Base-by-base conservation (phyloP, 2,329 filamentous ascomycete species). In the Xylariaceae sp. region DNA sequence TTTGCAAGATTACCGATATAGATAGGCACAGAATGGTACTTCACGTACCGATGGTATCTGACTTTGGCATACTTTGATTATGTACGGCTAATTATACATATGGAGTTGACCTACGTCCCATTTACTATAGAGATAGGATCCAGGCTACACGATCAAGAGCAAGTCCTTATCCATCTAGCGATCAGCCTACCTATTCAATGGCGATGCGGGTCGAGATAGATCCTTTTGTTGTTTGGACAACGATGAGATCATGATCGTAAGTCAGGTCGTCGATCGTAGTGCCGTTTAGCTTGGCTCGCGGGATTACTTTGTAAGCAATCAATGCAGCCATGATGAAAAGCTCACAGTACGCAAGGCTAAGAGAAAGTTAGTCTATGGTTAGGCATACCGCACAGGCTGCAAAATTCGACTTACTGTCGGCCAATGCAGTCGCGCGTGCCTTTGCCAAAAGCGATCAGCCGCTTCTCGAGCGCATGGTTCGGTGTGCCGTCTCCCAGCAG, bases 281-380 rank as follows among this genome's bases (percentile, higher is more conserved):
- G 13, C 61, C 52, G 31, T 44, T 39, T 24, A 55, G 26, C 12
- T 32, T 22, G 17, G 47, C 42, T 9, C 43, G 43, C 2, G 49
- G 50, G 13, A 51, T 18, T 4, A 61, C 54, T 3, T 55, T 53
- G 29, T 61, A 38, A 3, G 55, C 53, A 33, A 62, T 33, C 9
- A 54, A 44, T n/a, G 58, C 51, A 4, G 53, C 39, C 31, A 53
- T 44, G 7, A 59, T 37, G 37, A 62, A 56, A 2, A 62, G 43
- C 38, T 62, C 58, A 35, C 58, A 62, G 32, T 54, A 48, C 8
- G 57, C 58, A 34, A 63, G 50, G 28, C 55, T 52, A 31, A 9
- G 16, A n/a, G 26, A n/a, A n/a, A n/a, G n/a, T n/a, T n/a, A n/a
- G n/a, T 13, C 6, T 32, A n/a, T 7, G 30, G 11, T 26, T 6